Percentiles rank a stretch among this genome's conserved stretches.
Conservation (phyloP, 106 monocot species). For the Dioscorea dumetorum region DNA sequence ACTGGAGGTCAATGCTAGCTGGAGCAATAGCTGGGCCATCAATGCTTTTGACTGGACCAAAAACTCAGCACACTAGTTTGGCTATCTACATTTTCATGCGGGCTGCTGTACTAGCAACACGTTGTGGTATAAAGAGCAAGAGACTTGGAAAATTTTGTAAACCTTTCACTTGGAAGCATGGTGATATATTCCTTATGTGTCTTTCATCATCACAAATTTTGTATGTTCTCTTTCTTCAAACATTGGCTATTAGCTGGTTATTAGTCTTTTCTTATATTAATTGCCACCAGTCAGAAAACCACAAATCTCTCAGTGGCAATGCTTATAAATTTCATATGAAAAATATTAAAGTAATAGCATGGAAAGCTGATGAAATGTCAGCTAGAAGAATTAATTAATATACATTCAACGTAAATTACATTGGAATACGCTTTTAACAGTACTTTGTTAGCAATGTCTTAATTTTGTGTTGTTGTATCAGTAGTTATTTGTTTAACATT, state of each 20-base stretch:
- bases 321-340: too few relatives aligned
- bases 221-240: conserved; percentile 41
- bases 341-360: too few relatives aligned
- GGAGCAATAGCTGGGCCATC: conserved; percentile 91
- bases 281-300: too few relatives aligned
- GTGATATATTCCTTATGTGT: conserved; percentile 97
- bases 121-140: conserved; percentile 97
- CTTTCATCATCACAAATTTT: conserved; percentile 93
- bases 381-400: too few relatives aligned
- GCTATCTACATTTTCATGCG: conserved; percentile 94
- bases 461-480: too few relatives aligned
- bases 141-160: conserved; percentile 79
- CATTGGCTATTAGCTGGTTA: not conserved
- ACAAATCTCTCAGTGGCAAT: too few relatives aligned
- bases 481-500: too few relatives aligned
- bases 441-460: too few relatives aligned
- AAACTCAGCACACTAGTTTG: conserved; percentile 82
- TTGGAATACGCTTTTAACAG: too few relatives aligned
- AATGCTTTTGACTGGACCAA: conserved; percentile 85
- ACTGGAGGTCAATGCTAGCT: conserved; percentile 84
- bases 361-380: too few relatives aligned
- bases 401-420: too few relatives aligned
- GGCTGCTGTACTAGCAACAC: conserved; percentile 84
- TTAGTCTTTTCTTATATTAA: too few relatives aligned
- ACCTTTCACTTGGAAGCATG: conserved; percentile 88